Conservation (phyloP, 2,329 filamentous ascomycete genomes). For the Xylariomycetidae sp. region DNA sequence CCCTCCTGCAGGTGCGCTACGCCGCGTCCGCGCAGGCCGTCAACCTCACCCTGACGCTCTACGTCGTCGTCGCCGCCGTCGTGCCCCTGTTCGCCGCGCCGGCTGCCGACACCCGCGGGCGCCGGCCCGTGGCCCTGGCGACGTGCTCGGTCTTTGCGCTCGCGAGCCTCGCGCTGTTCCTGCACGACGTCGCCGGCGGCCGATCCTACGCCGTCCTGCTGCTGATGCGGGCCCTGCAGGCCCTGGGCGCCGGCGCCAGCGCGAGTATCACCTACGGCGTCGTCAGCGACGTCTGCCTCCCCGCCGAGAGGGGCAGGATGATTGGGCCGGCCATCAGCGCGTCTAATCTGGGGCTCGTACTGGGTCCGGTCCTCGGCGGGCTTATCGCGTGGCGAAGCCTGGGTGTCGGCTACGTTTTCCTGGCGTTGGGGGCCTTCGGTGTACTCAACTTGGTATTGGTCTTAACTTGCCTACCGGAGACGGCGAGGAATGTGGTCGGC, state of each 20-base stretch:
- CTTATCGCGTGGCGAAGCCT: slow-evolving; percentile 2
- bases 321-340: slow-evolving; percentile 3
- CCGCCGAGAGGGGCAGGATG: slow-evolving; percentile 3
- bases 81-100: slow-evolving; percentile 10
- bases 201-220: slow-evolving; percentile 2
- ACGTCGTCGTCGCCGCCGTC: slow-evolving; percentile 12
- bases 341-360: slow-evolving; percentile 1
- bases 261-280: slow-evolving; percentile 4
- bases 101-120: slow-evolving; percentile 2
- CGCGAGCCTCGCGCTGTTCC: slow-evolving; percentile 1
- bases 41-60: slow-evolving; percentile 6
- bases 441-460: not conserved
- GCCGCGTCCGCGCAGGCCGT: slow-evolving; percentile 3
- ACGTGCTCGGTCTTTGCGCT: slow-evolving; percentile 3
- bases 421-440: slow-evolving; percentile 2
- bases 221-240: slow-evolving; percentile 1
- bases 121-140: slow-evolving; percentile 3
- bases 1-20: slow-evolving; percentile 1
- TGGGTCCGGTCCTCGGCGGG: slow-evolving; percentile 1
- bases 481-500: slow-evolving; percentile 3
- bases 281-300: slow-evolving; percentile 3
- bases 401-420: slow-evolving; percentile 2
- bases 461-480: slow-evolving; percentile 3
- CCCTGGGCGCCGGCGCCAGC: slow-evolving; percentile 2
- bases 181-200: not conserved